Evolutionary conservation across 1,139 yeast genomes (phyloP), one percentile per base, ranked within the genome.

Genomic region (Sugiyamaella pinicola): DNA sequence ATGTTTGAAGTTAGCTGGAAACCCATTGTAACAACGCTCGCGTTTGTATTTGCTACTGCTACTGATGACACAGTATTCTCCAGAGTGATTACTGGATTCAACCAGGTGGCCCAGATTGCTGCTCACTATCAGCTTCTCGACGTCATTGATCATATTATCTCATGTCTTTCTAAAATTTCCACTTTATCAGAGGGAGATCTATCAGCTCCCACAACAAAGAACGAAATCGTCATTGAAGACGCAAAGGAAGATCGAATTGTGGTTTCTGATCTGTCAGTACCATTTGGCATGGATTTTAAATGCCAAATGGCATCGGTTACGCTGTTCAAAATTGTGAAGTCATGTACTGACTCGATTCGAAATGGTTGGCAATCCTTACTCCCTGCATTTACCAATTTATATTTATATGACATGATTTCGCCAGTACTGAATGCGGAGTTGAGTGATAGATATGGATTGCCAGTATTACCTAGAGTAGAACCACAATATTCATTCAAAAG

Each of bases 261-360:
- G 8, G 93, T 93, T 2, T 85, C 95, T 65, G 91, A 88, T 55
- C 73, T 83, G 57, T 82, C 96, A 0, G 89, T 90, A 8, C 80
- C 85, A 69, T 84, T 93, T 68, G 99, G 99, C 6, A 78, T 86
- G 47, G 95, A 90, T 65, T 88, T 88, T 71, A 89, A 91, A 63
- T 96, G 96, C 0, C 99, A 95, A 67, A 74, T 93, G 59, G 87
- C 96, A 3, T 79, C 90, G 1, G 90, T 91, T 48, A 91, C 93
- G 0, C 74, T 93, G 50, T 90, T 93, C 73, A 77, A 95, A 60
- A 80, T 93, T 38, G 74, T 89, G 44, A 82, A 81, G 58, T 81
- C 83, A 61, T 82, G 83, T 44, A 76, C 77, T 47, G 68, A 55
- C 72, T 78, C 46, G 65, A 80, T 44, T 61, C 68, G 55, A 61